Evolutionary conservation across 495 filamentous ascomycete species (phyloP).

Genomic region (Penicillium atrosanguineum): DNA sequence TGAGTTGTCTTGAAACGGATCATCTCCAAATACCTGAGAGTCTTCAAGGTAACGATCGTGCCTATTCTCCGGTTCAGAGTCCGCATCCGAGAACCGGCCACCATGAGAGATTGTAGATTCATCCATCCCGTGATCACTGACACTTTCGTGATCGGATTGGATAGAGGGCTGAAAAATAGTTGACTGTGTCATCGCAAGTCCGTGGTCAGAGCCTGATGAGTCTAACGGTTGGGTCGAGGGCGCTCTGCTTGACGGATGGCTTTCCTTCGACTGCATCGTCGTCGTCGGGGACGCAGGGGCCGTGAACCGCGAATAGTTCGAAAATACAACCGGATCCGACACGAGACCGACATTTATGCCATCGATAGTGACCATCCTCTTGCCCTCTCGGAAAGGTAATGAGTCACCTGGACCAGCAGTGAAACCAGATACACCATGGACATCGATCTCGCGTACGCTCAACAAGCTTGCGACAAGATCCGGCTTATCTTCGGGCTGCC

Average conservation of each 20-base stretch:
- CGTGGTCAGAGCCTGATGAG: conserved; percentile 26
- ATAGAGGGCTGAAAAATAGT: conserved; percentile 38
- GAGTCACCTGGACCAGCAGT: conserved; percentile 27
- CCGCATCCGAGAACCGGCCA: conserved; percentile 46
- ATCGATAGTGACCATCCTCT: conserved; percentile 60
- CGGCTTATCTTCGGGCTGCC: conserved; percentile 39
- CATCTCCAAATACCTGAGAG: conserved; percentile 31
- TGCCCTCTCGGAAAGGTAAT: conserved; percentile 48
- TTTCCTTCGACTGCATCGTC: conserved; percentile 42
- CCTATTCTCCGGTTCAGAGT: conserved; percentile 32
- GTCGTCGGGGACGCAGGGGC: conserved; percentile 61
- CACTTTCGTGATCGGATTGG: conserved; percentile 3
- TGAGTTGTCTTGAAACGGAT: conserved; percentile 44
- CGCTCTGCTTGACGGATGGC: conserved; percentile 32
- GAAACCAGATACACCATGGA: conserved; percentile 59
- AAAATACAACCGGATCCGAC: conserved; percentile 71
- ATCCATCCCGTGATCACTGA: conserved; percentile 20
- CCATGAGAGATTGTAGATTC: conserved; percentile 37
- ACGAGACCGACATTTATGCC: conserved; percentile 65
- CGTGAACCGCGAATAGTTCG: conserved; percentile 58
- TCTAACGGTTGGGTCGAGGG: conserved; percentile 29
- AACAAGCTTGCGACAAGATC: conserved; percentile 62
- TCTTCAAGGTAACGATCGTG: conserved; percentile 31
- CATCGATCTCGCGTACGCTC: conserved; percentile 60
- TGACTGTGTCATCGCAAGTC: conserved; percentile 41